Evolutionary conservation across 495 filamentous ascomycete genomes (phyloP), one percentile per base, ranked within the genome.

Genomic region (Lasiosphaeris hirsuta): DNA sequence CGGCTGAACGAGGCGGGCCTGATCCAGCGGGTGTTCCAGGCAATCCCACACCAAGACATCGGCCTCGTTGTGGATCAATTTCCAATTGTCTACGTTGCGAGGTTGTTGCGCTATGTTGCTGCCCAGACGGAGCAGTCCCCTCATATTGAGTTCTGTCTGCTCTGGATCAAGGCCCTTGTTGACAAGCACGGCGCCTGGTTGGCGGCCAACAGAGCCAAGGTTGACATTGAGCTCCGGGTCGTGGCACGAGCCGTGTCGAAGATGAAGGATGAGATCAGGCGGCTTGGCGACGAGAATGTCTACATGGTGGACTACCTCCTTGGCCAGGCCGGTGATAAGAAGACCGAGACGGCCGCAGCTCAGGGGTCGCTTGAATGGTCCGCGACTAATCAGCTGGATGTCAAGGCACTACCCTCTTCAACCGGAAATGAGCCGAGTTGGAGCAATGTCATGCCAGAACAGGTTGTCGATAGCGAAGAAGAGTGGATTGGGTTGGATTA

Each of bases 91-190:
- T 98, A 98, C 69, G 80, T 98, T 4, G 81, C 85, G 43, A 81
- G 86, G 35, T 72, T 97, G 13, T 73, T 98, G 42, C 83, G 90
- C 42, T 94, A 92, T 56, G 85, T 97, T n/a, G 90, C 89, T 4
- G 78, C 85, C 43, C 88, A 90, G 58, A 87, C 87, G n/a, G 92
- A 96, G 61, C 87, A 94, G 59, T 90, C 84, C 1, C 93, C 92
- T 1, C 92, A 96, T 75, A 76, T 98, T 15, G 94, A 98, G 71
- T 94, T 96, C 72, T 92, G 93, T 67, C 74, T 98, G 54, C 68
- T 91, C 11, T 98, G 94, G 94, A 86, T 97, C 59, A 88, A 93
- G 68, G 82, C 86, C n/a, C 68, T 97, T 33, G 76, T 97, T 57
- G 85, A 85, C 60, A 82, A 77, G 58, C 94, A 96, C 69, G 94